Evolutionary conservation across 202 grass and related monocot species (phyloP), one percentile per base, ranked within the genome.

Genomic region (Hordeum pubiflorum): DNA sequence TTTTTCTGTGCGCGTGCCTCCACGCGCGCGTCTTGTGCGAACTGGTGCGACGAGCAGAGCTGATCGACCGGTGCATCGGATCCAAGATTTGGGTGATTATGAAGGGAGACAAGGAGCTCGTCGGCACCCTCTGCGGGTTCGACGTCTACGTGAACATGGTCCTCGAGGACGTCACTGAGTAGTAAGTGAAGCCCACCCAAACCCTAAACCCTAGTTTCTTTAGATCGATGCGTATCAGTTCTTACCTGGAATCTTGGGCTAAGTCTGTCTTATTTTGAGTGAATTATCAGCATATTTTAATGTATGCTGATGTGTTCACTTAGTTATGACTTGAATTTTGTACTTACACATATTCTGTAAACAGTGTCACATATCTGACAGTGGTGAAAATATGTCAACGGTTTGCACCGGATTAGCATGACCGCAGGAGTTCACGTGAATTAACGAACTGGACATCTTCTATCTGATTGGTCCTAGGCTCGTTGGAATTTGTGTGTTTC

Each of bases 41-140:
- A 61, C 58, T 81, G 40, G 54, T 75, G 59, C 27, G 58, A 8
- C 14, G 70, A 39, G 77, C 65, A 97, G 95, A 95, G 88, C 75
- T 98, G 81, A 98, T 98, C 27, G 95, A 98, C 78, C 84, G 95
- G 21, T 98, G 95, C 84, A 95, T 98, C 75, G 95, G 95, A 34
- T 98, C 92, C 74, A 98, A 98, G 90, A 98, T 98, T 70, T 98
- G 95, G 95, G 95, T 98, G 59, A 98, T 98, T 75, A 98, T 98
- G 92, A 98, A 93, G 84, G 95, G 95, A 2, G 95, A 98, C 77
- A 98, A 98, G 92, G 95, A 98, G 84, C 92, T 98, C 34, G 92
- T 98, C 6, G 95, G 95, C 9, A 98, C 96, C 14, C 92, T 98
- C 21, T 88, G 86, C 67, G 96, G 96, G 7, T 98, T 98, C 36